These are phyloP conservation scores for Saitozyma podzolica DNA, from an alignment of 768 basidiomycete species.

Conservation along the genomic window DNA sequence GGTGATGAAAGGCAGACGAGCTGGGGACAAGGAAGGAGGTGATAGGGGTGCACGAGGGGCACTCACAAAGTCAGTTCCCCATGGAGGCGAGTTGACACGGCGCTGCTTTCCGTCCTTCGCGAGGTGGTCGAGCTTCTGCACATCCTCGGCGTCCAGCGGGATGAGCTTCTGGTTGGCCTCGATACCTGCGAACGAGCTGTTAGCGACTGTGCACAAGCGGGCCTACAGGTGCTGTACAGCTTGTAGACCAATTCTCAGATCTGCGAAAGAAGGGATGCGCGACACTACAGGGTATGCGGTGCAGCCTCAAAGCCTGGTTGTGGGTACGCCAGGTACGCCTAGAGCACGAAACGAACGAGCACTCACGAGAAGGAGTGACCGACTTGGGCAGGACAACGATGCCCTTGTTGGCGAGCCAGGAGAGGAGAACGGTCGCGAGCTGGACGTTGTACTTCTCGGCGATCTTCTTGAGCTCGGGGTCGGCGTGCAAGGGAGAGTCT, in stretches of 20 bases:
- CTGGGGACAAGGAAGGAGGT: background rate
- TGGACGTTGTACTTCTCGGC: conserved; percentile 44
- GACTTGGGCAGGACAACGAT: conserved; percentile 48
- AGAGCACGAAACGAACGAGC: background rate
- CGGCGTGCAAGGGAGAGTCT: conserved; percentile 44
- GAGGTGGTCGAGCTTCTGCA: conserved; percentile 36
- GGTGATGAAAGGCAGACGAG: background rate
- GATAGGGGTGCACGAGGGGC: background rate
- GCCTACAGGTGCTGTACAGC: too few species aligned
- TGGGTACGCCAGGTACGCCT: too few species aligned
- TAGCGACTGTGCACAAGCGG: too few species aligned
- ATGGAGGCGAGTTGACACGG: conserved; percentile 41
- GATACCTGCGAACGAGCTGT: conserved; percentile 15
- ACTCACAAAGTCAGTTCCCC: conserved; percentile 42
- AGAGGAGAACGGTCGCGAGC: conserved; percentile 47
- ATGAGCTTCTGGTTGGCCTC: conserved; percentile 41
- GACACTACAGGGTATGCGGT: too few species aligned
- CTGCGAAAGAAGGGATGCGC: too few species aligned
- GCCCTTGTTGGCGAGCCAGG: conserved; percentile 39
- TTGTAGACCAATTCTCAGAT: too few species aligned
- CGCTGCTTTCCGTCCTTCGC: conserved; percentile 42
- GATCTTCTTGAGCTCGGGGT: conserved; percentile 35
- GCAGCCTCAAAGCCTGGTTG: too few species aligned
- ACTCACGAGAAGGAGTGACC: conserved; percentile 35
- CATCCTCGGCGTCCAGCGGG: conserved; percentile 39